These are phyloP conservation scores for Colletotrichum siamense DNA, from an alignment of 2,329 filamentous ascomycete genomes.

Conservation along the genomic window DNA sequence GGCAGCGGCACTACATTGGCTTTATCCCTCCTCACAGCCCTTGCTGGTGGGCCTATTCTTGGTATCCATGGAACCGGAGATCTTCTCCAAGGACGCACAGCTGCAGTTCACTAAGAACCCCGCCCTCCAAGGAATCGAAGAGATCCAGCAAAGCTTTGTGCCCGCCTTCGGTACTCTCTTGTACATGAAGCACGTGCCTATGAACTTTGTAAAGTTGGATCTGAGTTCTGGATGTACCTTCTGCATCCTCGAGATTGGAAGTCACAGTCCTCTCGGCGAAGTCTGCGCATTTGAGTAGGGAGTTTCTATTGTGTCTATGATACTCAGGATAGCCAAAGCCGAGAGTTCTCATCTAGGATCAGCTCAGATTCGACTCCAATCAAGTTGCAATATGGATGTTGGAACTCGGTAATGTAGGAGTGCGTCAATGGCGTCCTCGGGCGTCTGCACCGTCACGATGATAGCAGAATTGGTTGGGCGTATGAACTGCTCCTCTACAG, in stretches of 20 bases:
- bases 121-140: not conserved
- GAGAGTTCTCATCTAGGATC: fast-evolving
- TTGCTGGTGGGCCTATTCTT: no score
- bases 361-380: slow-evolving; percentile 61
- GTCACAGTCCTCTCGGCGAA: no score
- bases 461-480: slow-evolving; percentile 74
- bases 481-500: slow-evolving; percentile 78
- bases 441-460: slow-evolving; percentile 74
- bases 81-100: not conserved
- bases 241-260: no score
- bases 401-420: slow-evolving; percentile 79
- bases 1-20: no score
- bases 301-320: not conserved
- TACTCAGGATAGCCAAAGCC: fast-evolving
- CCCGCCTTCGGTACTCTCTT: not conserved
- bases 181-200: slow-evolving; percentile 1
- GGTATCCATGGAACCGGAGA: not conserved
- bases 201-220: not conserved
- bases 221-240: no score
- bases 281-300: no score
- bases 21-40: no score
- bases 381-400: slow-evolving; percentile 76
- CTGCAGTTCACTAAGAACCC: not conserved
- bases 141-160: not conserved
- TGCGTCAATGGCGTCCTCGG: slow-evolving; percentile 73